Evolutionary conservation across 768 basidiomycete genomes (phyloP).

Genomic region (Rubroboletus pulcherrimus): DNA sequence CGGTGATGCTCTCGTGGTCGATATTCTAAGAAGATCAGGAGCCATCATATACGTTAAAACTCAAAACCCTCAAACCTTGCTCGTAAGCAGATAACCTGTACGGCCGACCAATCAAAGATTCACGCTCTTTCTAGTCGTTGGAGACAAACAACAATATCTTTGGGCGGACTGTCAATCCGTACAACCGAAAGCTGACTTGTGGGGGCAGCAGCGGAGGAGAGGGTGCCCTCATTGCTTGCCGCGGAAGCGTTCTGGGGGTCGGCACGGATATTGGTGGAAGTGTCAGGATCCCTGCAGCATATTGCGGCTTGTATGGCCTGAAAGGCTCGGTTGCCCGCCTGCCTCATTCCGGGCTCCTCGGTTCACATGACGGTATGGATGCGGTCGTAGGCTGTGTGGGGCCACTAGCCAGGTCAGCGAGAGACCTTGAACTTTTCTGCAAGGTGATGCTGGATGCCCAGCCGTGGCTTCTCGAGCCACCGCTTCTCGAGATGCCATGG

Average conservation of each 20-base stretch:
- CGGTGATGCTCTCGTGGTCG: constrained; percentile 41
- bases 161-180: constrained; percentile 71
- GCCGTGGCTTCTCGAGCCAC: constrained; percentile 45
- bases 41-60: constrained; percentile 46
- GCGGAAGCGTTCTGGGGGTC: constrained; percentile 39
- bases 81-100: constrained; percentile 33
- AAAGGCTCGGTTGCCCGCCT: constrained; percentile 48
- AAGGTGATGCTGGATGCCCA: constrained; percentile 42
- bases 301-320: constrained; percentile 41
- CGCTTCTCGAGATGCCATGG: constrained; percentile 51
- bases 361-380: constrained; percentile 53
- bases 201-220: constrained; percentile 51
- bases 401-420: constrained; percentile 44
- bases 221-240: constrained; percentile 41
- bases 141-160: constrained; percentile 50
- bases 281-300: constrained; percentile 40
- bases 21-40: constrained; percentile 43
- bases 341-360: constrained; percentile 47
- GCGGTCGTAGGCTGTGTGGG: constrained; percentile 49
- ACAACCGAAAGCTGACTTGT: constrained; percentile 40
- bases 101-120: constrained; percentile 3
- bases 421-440: constrained; percentile 49
- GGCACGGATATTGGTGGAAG: constrained; percentile 52
- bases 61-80: constrained; percentile 46
- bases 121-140: constrained; percentile 35